Evolutionary conservation across 768 basidiomycete genomes (phyloP), one percentile per base, ranked within the genome.

Genomic region (Amanita rubescens): DNA sequence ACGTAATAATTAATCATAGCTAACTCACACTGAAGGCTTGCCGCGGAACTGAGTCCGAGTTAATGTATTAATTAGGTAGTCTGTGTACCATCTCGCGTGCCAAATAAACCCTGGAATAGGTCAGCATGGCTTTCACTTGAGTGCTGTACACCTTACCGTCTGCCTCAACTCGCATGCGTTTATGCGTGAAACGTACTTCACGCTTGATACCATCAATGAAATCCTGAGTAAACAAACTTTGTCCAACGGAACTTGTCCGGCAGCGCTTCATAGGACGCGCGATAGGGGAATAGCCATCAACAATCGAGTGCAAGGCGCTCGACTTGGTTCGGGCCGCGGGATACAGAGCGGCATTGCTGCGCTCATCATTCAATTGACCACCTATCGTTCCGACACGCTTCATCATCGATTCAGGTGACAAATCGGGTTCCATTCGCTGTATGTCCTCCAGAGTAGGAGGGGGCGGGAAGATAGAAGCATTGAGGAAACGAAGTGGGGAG

Each of bases 381-480:
- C 51, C 41, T 43, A 52, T 52, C 42, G 42, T 43, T 11, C 51
- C 51, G 20, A 52, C 51, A 44, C 51, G 51, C 42, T 33, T 52
- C 51, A 52, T 43, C 22, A 52, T 44, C 27, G 51, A 52, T 25
- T 35, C 51, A 30, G 52, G 52, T 25, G 52, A 53, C 42, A 46
- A 17, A 25, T 53, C 44, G 22, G 52, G 52, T 35, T 52, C 51
- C 51, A 52, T 52, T 27, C 51, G 38, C 51, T 44, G 30, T n/a
- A 52, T 52, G 42, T 52, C 51, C 42, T 52, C 51, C 11, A 52
- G 33, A 10, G 51, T 52, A 38, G 51, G 43, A 53, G 52, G 52
- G 30, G 24, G 33, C 4, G 52, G 52, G 22, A 46, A 46, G 6
- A 52, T 43, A 6, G 42, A 44, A 11, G 30, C 39, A 34, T 41